Evolutionary conservation across 176 grass and related monocot genomes (phyloP).

Genomic region (Aegilops longissima): DNA sequence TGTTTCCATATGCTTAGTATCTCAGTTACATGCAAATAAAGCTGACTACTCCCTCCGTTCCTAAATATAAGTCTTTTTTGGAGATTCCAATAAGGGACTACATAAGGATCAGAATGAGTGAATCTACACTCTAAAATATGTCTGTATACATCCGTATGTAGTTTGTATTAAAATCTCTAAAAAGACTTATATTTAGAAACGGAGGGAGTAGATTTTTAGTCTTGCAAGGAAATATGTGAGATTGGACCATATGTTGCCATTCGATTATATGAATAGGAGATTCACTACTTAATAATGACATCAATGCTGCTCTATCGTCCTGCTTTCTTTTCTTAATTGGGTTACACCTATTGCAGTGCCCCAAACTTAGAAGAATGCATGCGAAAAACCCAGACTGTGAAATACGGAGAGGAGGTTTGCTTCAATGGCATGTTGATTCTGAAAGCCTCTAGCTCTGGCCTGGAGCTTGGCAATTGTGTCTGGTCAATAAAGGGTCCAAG

Average conservation of each 20-base stretch:
- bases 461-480: conserved; percentile 88
- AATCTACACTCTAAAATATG: no score
- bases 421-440: conserved; percentile 84
- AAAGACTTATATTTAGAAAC: no score
- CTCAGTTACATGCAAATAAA: neutral
- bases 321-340: conserved; percentile 19
- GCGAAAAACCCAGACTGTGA: conserved; percentile 61
- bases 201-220: no score
- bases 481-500: conserved; percentile 78
- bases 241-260: neutral
- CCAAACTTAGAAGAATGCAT: conserved; percentile 74
- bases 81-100: no score
- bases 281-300: conserved; percentile 9
- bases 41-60: no score
- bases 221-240: conserved; percentile 5
- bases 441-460: conserved; percentile 86
- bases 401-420: conserved; percentile 73
- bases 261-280: conserved; percentile 2
- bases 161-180: no score
- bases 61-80: no score
- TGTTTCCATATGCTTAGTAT: neutral
- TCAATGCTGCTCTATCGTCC: neutral
- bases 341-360: conserved; percentile 48
- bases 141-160: no score
- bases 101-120: no score